Evolutionary conservation across 768 basidiomycete genomes (phyloP).

Genomic region (Pleurotus cornucopiae): DNA sequence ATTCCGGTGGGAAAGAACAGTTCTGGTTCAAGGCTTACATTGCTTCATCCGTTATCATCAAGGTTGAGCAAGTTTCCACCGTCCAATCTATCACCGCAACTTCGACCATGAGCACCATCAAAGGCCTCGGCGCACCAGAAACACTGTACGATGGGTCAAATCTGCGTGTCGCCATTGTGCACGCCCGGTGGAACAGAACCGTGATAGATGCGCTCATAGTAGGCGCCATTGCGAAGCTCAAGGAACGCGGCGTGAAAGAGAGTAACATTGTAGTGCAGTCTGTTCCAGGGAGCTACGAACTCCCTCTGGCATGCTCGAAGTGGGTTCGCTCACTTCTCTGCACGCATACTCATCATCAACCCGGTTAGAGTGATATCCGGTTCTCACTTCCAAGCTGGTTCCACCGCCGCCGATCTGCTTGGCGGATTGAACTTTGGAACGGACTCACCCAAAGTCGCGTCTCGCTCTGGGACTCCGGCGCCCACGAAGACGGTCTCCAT

Average conservation of each 20-base stretch:
- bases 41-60: conserved; percentile 13
- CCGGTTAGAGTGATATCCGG: conserved; percentile 77
- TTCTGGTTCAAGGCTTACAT: conserved; percentile 11
- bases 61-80: background rate
- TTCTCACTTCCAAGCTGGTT: conserved; percentile 75
- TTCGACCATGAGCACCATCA: conserved; percentile 59
- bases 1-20: too few relatives aligned
- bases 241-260: conserved; percentile 82
- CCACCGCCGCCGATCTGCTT: conserved; percentile 78
- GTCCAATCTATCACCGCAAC: conserved; percentile 15
- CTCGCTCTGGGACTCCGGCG: conserved; percentile 52
- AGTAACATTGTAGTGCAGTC: conserved; percentile 87
- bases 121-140: conserved; percentile 64
- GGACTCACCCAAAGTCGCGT: conserved; percentile 27
- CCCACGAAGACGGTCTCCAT: conserved; percentile 29
- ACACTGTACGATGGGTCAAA: conserved; percentile 71
- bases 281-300: conserved; percentile 93
- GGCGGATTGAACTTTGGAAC: conserved; percentile 51
- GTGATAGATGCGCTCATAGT: conserved; percentile 84
- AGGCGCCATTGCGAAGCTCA: conserved; percentile 77
- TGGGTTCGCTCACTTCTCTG: conserved; percentile 32
- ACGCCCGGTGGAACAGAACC: conserved; percentile 91
- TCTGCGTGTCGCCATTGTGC: conserved; percentile 87
- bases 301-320: conserved; percentile 86
- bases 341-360: background rate